phyloP scores from a whole-genome alignment of 2,329 filamentous ascomycete species.

The Aspergillus vadensis region DNA sequence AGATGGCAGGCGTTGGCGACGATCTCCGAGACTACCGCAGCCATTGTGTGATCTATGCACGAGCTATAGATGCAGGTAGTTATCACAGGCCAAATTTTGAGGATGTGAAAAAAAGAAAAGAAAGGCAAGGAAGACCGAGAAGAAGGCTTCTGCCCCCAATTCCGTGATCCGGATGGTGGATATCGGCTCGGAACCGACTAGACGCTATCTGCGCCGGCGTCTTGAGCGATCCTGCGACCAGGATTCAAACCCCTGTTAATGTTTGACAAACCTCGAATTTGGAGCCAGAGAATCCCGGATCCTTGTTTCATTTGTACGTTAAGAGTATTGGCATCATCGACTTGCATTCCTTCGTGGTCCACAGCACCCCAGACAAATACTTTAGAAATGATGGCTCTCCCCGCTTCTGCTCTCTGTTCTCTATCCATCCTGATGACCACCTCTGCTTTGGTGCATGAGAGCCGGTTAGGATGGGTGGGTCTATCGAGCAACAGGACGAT shows the following conservation, averaged over 20 bases:
- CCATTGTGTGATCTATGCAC: background rate
- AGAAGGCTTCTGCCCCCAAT: background rate
- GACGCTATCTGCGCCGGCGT: slow-evolving; percentile 2
- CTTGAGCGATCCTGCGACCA: background rate
- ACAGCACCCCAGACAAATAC: background rate
- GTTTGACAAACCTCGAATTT: background rate
- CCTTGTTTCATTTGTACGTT: background rate
- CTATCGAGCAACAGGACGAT: background rate
- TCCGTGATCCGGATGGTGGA: background rate
- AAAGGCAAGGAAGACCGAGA: background rate
- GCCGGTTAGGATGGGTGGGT: background rate
- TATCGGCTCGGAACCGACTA: slow-evolving; percentile 1
- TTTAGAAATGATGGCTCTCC: background rate
- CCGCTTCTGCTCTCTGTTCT: background rate
- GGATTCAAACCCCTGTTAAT: background rate
- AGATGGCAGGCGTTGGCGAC: background rate
- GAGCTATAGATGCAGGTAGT: background rate
- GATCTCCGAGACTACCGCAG: background rate
- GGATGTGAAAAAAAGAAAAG: background rate
- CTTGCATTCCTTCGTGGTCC: background rate
- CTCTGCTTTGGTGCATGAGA: background rate
- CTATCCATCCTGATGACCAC: background rate
- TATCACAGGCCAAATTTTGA: background rate
- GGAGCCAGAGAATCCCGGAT: background rate
- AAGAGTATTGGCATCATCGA: background rate